phyloP scores from a whole-genome alignment of 768 basidiomycete genomes.

The Lactarius hengduanensis region DNA sequence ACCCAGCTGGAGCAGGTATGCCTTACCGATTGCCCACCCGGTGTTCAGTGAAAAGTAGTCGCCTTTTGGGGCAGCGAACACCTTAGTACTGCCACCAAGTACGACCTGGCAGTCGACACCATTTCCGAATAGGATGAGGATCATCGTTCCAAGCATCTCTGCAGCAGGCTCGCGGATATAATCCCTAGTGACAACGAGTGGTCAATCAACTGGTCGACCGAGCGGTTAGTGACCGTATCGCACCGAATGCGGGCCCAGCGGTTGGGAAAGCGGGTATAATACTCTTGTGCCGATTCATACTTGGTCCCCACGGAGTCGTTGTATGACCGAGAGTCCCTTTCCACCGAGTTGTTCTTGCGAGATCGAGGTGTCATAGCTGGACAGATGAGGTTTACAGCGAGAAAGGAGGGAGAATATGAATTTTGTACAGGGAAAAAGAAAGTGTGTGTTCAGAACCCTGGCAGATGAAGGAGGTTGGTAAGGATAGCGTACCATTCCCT shows the following conservation, averaged over 20 bases:
- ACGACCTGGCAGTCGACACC: constrained; percentile 24
- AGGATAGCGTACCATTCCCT: not conserved
- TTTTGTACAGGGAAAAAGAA: not conserved
- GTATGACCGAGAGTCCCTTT: not conserved
- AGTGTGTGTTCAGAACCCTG: not conserved
- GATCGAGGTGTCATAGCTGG: not conserved
- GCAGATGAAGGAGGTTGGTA: not conserved
- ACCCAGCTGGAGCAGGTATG: no score
- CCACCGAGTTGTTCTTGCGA: not conserved
- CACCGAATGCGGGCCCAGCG: constrained; percentile 9
- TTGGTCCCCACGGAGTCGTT: not conserved
- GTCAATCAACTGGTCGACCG: not conserved
- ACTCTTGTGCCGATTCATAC: not conserved
- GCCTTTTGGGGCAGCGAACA: constrained; percentile 26
- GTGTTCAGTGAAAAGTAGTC: constrained; percentile 26
- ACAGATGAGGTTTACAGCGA: not conserved
- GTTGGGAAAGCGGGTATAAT: constrained; percentile 12
- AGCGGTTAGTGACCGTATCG: not conserved
- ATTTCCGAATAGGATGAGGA: constrained; percentile 22
- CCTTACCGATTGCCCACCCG: constrained; percentile 27
- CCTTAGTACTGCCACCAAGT: constrained; percentile 16
- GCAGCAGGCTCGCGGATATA: constrained; percentile 19
- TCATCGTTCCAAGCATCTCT: constrained; percentile 18
- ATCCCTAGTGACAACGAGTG: not conserved
- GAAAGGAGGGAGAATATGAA: not conserved